These are phyloP conservation scores for Kernera saxatilis DNA, from an alignment of 345 rosid genomes.

Conservation along the genomic window DNA sequence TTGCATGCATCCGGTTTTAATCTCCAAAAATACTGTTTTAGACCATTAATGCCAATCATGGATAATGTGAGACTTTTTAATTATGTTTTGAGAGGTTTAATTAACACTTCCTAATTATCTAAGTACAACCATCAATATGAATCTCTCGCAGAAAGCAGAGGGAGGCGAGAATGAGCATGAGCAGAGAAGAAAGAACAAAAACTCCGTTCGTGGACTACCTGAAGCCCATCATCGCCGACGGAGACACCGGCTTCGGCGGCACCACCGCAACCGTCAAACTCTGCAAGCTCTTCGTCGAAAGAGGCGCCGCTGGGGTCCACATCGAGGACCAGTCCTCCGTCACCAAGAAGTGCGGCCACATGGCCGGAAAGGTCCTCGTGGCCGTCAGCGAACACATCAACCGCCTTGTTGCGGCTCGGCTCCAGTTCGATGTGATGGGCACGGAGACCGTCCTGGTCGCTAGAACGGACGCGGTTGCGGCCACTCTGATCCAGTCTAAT, in stretches of 20 bases:
- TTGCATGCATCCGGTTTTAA: background rate
- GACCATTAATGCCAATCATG: background rate
- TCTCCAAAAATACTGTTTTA: background rate
- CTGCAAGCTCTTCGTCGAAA: conserved; percentile 91
- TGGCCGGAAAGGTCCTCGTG: conserved; percentile 97
- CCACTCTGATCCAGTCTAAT: conserved; percentile 78
- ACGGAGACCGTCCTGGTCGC: conserved; percentile 92
- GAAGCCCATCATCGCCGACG: conserved; percentile 96
- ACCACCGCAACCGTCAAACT: conserved; percentile 94
- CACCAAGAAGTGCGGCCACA: conserved; percentile 93
- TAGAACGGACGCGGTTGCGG: conserved; percentile 82
- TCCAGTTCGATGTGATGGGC: conserved; percentile 96
- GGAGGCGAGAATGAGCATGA: conserved; percentile 89
- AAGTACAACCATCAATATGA: background rate
- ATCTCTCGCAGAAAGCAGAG: conserved; percentile 54
- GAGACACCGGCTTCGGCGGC: conserved; percentile 93
- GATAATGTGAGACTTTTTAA: background rate
- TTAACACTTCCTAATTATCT: background rate
- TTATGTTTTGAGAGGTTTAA: background rate
- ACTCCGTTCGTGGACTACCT: conserved; percentile 85
- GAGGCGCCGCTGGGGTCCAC: conserved; percentile 94
- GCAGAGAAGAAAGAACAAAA: conserved; percentile 72
- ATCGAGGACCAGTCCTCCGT: conserved; percentile 94
- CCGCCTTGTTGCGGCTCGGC: conserved; percentile 87
- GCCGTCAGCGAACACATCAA: conserved; percentile 87